Base-by-base conservation (phyloP, 768 basidiomycete species). In the Kockovaella imperatae region DNA sequence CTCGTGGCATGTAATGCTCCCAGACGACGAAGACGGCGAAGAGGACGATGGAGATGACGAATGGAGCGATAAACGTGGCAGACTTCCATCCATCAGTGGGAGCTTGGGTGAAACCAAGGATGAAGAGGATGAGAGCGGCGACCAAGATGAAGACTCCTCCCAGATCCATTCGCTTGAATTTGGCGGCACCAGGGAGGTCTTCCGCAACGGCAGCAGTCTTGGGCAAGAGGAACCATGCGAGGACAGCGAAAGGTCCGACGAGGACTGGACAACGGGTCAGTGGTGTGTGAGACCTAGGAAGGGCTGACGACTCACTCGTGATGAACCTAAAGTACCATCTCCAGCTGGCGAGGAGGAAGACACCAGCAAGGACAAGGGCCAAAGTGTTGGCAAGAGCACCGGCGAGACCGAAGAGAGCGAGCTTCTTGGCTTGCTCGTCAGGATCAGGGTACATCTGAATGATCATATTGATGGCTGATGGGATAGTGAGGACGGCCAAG, bases 241-340 rank as follows among this genome's bases (percentile, higher is more conserved):
- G 36, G 14, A 60, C 50, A 26, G 57, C 42, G 49, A 60, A 60
- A 17, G 62, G 63, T 13, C 53, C 56, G 26, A 54, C 31, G 40
- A 57, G 50, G 47, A 64, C 54, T 1, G 53, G 1, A 23, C 2
- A 30, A 18, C 14, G 17, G 0, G 13, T n/a, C 24, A n/a, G n/a
- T 28, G 26, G 40, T 18, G 20, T 17, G 21, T 26, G 20, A 18
- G 10, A 18, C 7, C 5, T 17, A 21, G 10, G 28, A 49, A 10
- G 1, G 25, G 1, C 10, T 23, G 10, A 1, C 4, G 4, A 42
- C 41, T 41, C 41, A 49, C 50, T 32, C 31, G 56, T 55, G 54
- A 66, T 63, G 56, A 68, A 70, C 29, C 68, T 43, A 59, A 70
- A 70, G 41, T 62, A 67, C 68, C 68, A 70, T 39, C 66, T 46